Percentiles rank a stretch among this genome's conserved stretches.
These are phyloP conservation scores for Fomes fomentarius DNA, from an alignment of 1,284 basidiomycete species.

Conservation along the genomic window DNA sequence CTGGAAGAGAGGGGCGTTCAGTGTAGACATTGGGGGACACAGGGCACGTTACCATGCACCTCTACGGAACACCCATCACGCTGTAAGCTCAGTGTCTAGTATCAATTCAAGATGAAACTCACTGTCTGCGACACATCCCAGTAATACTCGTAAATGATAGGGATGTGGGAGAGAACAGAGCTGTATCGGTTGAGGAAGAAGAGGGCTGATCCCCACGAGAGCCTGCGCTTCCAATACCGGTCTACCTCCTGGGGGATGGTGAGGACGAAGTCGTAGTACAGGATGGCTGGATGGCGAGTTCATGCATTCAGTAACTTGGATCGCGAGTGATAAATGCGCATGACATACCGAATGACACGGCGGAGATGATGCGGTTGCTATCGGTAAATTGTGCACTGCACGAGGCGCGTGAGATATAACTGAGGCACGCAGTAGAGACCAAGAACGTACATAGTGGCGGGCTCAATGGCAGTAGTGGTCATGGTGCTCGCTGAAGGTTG, in stretches of 20 bases:
- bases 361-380: neutral
- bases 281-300: neutral
- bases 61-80: no score
- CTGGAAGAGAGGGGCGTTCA: no score
- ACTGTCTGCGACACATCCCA: neutral
- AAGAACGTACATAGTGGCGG: no score
- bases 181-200: conserved; percentile 7
- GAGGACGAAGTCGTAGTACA: conserved; percentile 24
- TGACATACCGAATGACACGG: neutral
- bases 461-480: no score
- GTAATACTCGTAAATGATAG: neutral
- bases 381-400: neutral
- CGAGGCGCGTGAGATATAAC: neutral
- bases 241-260: conserved; percentile 31
- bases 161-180: neutral
- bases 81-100: no score
- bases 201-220: conserved; percentile 2
- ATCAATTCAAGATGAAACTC: no score
- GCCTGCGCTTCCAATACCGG: neutral
- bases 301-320: neutral
- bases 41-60: no score
- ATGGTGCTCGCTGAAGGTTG: no score
- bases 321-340: neutral
- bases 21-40: no score
- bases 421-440: no score